These are phyloP conservation scores for Colletotrichum spinosum DNA, from an alignment of 2,329 filamentous ascomycete species.

Conservation along the genomic window DNA sequence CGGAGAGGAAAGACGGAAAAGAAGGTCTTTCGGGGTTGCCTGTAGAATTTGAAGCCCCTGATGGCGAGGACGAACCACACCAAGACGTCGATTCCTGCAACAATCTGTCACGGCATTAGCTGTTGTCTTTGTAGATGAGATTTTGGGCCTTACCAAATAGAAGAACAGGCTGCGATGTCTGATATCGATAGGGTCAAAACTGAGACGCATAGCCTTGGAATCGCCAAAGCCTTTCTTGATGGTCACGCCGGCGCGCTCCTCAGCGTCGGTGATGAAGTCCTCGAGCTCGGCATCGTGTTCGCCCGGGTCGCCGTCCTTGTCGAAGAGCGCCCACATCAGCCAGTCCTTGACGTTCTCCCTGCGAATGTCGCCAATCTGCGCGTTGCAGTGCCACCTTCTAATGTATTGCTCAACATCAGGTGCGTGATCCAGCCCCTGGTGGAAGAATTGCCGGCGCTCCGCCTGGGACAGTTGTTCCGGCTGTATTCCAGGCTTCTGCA, in stretches of 20 bases:
- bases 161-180: constrained; percentile 72
- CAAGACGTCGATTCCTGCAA: constrained; percentile 58
- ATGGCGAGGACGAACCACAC: constrained; percentile 58
- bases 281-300: constrained; percentile 56
- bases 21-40: constrained; percentile 47
- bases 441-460: constrained; percentile 67
- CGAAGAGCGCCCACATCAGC: constrained; percentile 75
- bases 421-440: constrained; percentile 65
- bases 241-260: constrained; percentile 61
- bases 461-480: constrained; percentile 54
- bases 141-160: constrained; percentile 61
- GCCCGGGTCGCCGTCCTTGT: constrained; percentile 54
- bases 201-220: constrained; percentile 70
- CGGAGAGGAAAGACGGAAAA: constrained; percentile 69
- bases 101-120: constrained; percentile 41
- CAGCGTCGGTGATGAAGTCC: constrained; percentile 61
- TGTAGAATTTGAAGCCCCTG: constrained; percentile 64
- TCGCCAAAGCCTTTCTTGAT: constrained; percentile 67
- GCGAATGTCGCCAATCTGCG: constrained; percentile 66
- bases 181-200: constrained; percentile 72
- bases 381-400: constrained; percentile 74
- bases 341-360: constrained; percentile 77
- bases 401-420: constrained; percentile 68
- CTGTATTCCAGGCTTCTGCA: constrained; percentile 52
- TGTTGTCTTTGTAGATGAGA: constrained; percentile 44